These are phyloP conservation scores for Euphorbia corollata DNA, from an alignment of 441 rosid species.

Conservation along the genomic window DNA sequence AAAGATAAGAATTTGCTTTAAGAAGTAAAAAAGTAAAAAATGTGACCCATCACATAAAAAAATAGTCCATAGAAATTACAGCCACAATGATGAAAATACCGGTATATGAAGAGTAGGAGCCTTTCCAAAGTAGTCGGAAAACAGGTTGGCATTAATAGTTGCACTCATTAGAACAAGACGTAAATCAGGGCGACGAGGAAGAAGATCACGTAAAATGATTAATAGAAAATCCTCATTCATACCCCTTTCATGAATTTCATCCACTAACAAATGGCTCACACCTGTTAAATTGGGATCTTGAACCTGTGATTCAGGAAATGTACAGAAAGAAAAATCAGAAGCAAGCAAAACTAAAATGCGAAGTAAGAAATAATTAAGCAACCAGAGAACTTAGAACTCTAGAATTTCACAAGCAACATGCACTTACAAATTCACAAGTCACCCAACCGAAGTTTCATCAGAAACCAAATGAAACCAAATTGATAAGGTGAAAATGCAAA, in stretches of 20 bases:
- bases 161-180: constrained; percentile 90
- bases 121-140: constrained; percentile 74
- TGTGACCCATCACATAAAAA: constrained; percentile 10
- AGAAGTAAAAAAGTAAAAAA: constrained; percentile 5
- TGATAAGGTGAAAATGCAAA: background rate
- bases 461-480: background rate
- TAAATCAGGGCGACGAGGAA: constrained; percentile 79
- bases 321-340: constrained; percentile 12
- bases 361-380: background rate
- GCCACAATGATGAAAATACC: constrained; percentile 33
- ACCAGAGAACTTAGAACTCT: background rate
- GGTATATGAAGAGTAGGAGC: constrained; percentile 73
- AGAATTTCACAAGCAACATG: background rate
- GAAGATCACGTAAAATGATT: constrained; percentile 82
- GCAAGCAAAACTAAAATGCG: background rate
- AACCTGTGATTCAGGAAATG: constrained; percentile 45
- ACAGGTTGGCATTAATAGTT: constrained; percentile 83
- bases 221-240: constrained; percentile 88
- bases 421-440: background rate
- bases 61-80: background rate
- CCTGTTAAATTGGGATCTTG: constrained; percentile 71
- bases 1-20: constrained; percentile 15
- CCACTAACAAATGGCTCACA: constrained; percentile 86
- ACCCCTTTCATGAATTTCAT: constrained; percentile 97
- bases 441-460: background rate